Conservation (phyloP, 306 rosid species). For the Vachellia collinsii region DNA sequence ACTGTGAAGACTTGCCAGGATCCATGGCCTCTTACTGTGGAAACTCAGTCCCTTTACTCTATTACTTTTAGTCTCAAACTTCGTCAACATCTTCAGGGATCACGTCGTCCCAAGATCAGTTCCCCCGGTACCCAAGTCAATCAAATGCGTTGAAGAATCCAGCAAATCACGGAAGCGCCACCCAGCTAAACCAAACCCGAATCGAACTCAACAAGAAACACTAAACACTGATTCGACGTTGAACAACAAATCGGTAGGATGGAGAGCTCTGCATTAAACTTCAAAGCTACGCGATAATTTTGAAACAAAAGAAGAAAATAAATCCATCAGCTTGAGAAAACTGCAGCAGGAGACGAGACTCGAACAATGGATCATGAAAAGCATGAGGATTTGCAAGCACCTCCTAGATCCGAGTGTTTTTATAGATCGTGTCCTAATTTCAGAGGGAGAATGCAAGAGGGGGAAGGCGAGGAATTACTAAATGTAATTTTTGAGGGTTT, state of each 20-base stretch:
- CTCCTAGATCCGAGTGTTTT: slow-evolving; percentile 6
- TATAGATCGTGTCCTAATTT: background rate
- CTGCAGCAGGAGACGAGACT: background rate
- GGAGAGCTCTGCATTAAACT: slow-evolving; percentile 1
- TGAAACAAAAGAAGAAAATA: background rate
- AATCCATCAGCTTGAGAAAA: background rate
- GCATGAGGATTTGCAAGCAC: background rate
- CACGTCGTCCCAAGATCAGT: slow-evolving; percentile 4
- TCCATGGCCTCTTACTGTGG: slow-evolving; percentile 94
- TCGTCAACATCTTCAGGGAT: slow-evolving; percentile 77
- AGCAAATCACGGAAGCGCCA: background rate
- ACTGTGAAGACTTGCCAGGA: slow-evolving; percentile 99
- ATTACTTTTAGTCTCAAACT: slow-evolving; percentile 96
- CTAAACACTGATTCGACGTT: background rate
- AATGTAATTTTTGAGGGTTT: background rate
- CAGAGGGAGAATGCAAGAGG: background rate
- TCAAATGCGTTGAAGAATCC: background rate
- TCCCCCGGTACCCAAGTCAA: background rate
- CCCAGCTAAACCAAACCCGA: background rate
- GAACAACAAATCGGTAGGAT: slow-evolving; percentile 9
- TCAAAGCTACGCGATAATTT: slow-evolving; percentile 17
- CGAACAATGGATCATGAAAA: background rate
- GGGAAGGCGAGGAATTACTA: background rate
- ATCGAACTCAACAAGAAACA: background rate
- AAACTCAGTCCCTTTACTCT: slow-evolving; percentile 98